phyloP scores from a whole-genome alignment of 805 yeast genomes.

The Ogataea wickerhamii region DNA sequence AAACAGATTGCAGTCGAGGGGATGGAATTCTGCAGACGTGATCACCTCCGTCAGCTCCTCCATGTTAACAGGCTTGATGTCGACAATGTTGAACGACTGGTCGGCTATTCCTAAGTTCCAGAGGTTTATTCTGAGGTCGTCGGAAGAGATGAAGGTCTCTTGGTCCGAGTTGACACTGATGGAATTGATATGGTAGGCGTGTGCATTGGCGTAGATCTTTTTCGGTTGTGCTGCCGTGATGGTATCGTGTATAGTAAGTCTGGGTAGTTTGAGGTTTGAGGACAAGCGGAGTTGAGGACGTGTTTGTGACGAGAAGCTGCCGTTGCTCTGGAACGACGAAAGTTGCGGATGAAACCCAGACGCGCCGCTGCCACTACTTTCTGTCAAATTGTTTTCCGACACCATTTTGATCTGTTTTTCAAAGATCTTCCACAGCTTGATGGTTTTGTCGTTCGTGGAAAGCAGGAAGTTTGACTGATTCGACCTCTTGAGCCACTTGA shows the following conservation, averaged over 20 bases:
- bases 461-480: slow-evolving; percentile 88
- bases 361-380: slow-evolving; percentile 21
- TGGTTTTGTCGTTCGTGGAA: slow-evolving; percentile 96
- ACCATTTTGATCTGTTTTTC: slow-evolving; percentile 91
- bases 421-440: slow-evolving; percentile 93
- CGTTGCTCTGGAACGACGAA: slow-evolving; percentile 26
- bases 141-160: slow-evolving; percentile 89
- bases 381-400: slow-evolving; percentile 79
- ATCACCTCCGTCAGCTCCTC: slow-evolving; percentile 98
- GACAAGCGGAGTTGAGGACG: slow-evolving; percentile 23
- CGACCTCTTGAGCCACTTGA: slow-evolving; percentile 89
- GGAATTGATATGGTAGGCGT: slow-evolving; percentile 96
- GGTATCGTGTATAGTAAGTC: slow-evolving; percentile 89
- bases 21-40: slow-evolving; percentile 95
- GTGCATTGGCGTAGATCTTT: slow-evolving; percentile 89
- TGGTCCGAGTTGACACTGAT: slow-evolving; percentile 93
- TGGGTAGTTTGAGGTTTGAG: slow-evolving; percentile 67
- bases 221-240: slow-evolving; percentile 94
- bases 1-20: slow-evolving; percentile 83
- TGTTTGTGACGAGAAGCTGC: slow-evolving; percentile 19
- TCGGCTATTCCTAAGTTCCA: slow-evolving; percentile 96
- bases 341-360: slow-evolving; percentile 22
- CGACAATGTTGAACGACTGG: slow-evolving; percentile 94
- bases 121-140: slow-evolving; percentile 89
- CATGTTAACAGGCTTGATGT: slow-evolving; percentile 97